Evolutionary conservation across 2,329 filamentous ascomycete genomes (phyloP).

Genomic region (Epichloe sylvatica): DNA sequence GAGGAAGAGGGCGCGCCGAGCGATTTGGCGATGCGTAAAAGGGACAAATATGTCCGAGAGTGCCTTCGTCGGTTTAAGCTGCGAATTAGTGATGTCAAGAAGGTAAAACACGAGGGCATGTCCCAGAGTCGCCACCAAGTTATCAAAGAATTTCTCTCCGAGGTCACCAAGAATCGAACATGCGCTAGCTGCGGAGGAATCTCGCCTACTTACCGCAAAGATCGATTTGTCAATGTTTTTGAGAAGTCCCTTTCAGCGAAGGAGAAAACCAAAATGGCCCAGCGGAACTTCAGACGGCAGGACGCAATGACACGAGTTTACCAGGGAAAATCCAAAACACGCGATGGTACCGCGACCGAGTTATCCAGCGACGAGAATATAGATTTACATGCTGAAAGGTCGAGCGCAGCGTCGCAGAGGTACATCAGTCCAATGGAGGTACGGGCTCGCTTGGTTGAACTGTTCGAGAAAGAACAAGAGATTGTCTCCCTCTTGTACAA

Average conservation of each 20-base stretch:
- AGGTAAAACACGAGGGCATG: slow-evolving; percentile 71
- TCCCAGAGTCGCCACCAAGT: slow-evolving; percentile 61
- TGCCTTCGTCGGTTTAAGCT: slow-evolving; percentile 49
- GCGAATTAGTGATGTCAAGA: slow-evolving; percentile 33
- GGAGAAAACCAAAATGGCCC: slow-evolving; percentile 63
- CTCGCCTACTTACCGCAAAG: slow-evolving; percentile 74
- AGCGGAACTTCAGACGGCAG: slow-evolving; percentile 48
- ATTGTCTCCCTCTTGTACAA: slow-evolving; percentile 76
- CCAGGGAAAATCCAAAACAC: slow-evolving; percentile 21
- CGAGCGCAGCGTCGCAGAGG: slow-evolving; percentile 35
- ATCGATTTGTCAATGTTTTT: slow-evolving; percentile 87
- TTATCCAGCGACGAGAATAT: slow-evolving; percentile 22
- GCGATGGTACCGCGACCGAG: slow-evolving; percentile 25
- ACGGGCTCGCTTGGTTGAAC: slow-evolving; percentile 56
- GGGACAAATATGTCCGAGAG: slow-evolving; percentile 56
- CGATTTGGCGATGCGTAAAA: slow-evolving; percentile 37
- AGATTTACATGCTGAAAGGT: slow-evolving; percentile 32
- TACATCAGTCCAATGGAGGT: slow-evolving; percentile 79
- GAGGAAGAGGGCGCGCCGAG: slow-evolving; percentile 47
- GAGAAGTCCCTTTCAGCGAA: slow-evolving; percentile 64
- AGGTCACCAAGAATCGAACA: slow-evolving; percentile 53
- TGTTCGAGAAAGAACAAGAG: slow-evolving; percentile 81
- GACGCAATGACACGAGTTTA: slow-evolving; percentile 48
- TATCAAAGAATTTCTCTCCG: slow-evolving; percentile 67
- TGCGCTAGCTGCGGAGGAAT: slow-evolving; percentile 57